These are phyloP conservation scores for Lodderomyces pseudojiufengensis DNA, from an alignment of 1,139 yeast species.

Conservation along the genomic window DNA sequence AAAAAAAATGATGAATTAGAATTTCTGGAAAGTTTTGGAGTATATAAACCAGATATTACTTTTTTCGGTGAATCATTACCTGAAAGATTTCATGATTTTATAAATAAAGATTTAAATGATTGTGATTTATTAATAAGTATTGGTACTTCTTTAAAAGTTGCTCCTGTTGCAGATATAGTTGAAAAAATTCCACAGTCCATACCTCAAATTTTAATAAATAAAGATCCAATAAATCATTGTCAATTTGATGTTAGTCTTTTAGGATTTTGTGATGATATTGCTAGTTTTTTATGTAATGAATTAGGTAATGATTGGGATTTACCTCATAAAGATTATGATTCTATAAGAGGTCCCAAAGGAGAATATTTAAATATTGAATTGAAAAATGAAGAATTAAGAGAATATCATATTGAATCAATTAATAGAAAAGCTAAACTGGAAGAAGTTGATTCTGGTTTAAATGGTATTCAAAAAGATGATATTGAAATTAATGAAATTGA, in stretches of 20 bases:
- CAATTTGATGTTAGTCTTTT: constrained; percentile 78
- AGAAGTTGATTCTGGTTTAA: not conserved
- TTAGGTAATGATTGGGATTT: constrained; percentile 60
- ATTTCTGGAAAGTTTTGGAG: constrained; percentile 59
- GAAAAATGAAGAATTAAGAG: constrained; percentile 23
- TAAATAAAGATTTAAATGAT: constrained; percentile 53
- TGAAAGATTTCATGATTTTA: constrained; percentile 58
- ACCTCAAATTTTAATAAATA: constrained; percentile 82
- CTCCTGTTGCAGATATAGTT: constrained; percentile 95
- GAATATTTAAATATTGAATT: constrained; percentile 18
- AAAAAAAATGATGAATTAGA: constrained; percentile 28
- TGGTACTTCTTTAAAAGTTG: constrained; percentile 92
- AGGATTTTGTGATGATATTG: constrained; percentile 88
- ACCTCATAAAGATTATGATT: constrained; percentile 43
- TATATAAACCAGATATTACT: constrained; percentile 91
- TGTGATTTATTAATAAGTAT: constrained; percentile 85
- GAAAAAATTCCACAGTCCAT: constrained; percentile 63
- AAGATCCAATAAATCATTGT: constrained; percentile 72
- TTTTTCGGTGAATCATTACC: constrained; percentile 92
- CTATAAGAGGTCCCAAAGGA: constrained; percentile 18
- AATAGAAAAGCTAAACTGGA: constrained; percentile 8
- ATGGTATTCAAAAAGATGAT: not conserved
- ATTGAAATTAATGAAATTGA: constrained; percentile 3
- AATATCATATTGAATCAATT: constrained; percentile 15
- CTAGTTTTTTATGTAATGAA: constrained; percentile 56